Base-by-base conservation (phyloP, 2,329 filamentous ascomycete species). In the Xylogone sp. region DNA sequence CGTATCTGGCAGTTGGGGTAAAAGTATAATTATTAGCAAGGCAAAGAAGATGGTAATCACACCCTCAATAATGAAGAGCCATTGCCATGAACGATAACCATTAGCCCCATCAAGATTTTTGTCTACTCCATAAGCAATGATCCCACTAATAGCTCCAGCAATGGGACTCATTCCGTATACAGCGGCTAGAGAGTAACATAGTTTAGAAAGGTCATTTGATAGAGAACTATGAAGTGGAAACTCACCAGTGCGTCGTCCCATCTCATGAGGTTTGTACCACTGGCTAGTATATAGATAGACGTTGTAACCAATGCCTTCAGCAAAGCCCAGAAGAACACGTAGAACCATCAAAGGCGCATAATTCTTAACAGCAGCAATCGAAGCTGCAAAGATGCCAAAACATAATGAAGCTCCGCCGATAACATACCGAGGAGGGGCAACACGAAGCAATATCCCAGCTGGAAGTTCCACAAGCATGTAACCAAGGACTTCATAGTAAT, bases 51-150 rank as follows among this genome's bases (percentile, higher is more conserved):
- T 55, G 2, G 65, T 52, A 1, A 61, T 56, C 10, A 51, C 42
- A 8, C 53, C 54, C 20, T 62, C 57, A 7, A 63, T 59, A 56
- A 67, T 65, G 2, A 57, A 63, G 21, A 59, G 49, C 57, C 68
- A 78, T 54, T 73, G 63, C 76, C 77, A 79, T 2, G 75, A 72
- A 2, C 68, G 66, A 21, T 70, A 65, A 1, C 73, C 73, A 13
- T 31, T 7, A 13, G 75, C 59, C 0, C 73, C 72, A 51, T 77
- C 71, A 71, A 79, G 77, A 31, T 31, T 31, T 45, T 72, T 64
- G 5, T 68, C 53, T 16, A 74, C 56, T 4, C 72, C 77, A 57
- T 24, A 56, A 51, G 50, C 61, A 60, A 39, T 59, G 55, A 56
- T 59, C 56, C 50, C 68, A 47, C 16, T 65, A 59, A 39, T 62